A percentile compares a stretch with the other conserved stretches of the same genome.
phyloP scores from a whole-genome alignment of 495 filamentous ascomycete genomes.

The Talaromyces liani region DNA sequence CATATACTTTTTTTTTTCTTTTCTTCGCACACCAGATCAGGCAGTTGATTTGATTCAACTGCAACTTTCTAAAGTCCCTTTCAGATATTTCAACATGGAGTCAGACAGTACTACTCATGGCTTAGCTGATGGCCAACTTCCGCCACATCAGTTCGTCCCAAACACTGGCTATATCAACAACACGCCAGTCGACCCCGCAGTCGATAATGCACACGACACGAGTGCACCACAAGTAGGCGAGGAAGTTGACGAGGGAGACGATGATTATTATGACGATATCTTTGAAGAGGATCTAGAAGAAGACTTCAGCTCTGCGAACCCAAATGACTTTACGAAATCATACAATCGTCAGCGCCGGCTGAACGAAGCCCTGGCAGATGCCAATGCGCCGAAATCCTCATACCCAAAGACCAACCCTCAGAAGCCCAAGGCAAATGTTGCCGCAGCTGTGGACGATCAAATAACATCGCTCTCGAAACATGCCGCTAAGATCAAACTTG shows the following conservation, averaged over 20 bases:
- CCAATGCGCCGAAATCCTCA: slow-evolving; percentile 47
- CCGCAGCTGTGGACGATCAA: slow-evolving; percentile 76
- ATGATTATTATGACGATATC: slow-evolving; percentile 50
- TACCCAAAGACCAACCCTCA: slow-evolving; percentile 74
- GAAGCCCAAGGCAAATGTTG: slow-evolving; percentile 74
- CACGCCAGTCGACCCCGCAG: slow-evolving; percentile 10
- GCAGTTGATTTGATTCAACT: not conserved
- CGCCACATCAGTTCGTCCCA: slow-evolving; percentile 46
- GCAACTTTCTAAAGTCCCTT: not conserved
- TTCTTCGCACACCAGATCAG: not conserved
- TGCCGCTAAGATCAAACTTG: slow-evolving; percentile 81
- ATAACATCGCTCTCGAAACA: slow-evolving; percentile 75
- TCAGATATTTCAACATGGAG: not conserved
- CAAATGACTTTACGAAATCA: slow-evolving; percentile 70
- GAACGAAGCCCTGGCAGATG: slow-evolving; percentile 50
- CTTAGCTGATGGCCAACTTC: slow-evolving; percentile 39
- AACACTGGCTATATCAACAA: slow-evolving; percentile 45
- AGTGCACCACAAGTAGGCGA: slow-evolving; percentile 28
- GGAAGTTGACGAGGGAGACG: slow-evolving; percentile 23
- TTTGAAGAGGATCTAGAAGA: slow-evolving; percentile 54
- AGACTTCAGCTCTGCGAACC: slow-evolving; percentile 50
- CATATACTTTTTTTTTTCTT: not conserved
- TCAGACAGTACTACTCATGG: slow-evolving; percentile 9
- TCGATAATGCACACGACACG: slow-evolving; percentile 22
- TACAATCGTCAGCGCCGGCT: slow-evolving; percentile 78